These are phyloP conservation scores for Neonectria ditissima DNA, from an alignment of 2,329 filamentous ascomycete genomes.

Conservation along the genomic window DNA sequence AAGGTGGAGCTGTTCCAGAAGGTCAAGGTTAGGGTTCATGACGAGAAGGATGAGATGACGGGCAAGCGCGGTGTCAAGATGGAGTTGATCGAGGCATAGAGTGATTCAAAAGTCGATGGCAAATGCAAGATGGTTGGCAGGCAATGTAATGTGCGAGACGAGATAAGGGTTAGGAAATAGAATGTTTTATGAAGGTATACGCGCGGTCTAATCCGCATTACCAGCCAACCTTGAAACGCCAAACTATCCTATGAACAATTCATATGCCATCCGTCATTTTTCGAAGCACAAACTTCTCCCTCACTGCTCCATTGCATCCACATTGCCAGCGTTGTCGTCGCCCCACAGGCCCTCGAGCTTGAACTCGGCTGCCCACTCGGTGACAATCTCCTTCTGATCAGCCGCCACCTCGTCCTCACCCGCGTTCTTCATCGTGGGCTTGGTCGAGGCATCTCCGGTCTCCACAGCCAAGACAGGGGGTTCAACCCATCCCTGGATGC, in stretches of 20 bases:
- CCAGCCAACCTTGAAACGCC: conserved; percentile 50
- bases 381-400: conserved; percentile 88
- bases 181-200: conserved; percentile 45
- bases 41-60: conserved; percentile 94
- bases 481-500: conserved; percentile 92
- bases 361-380: conserved; percentile 94
- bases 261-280: conserved; percentile 45
- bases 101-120: background rate
- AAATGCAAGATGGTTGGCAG: conserved; percentile 26
- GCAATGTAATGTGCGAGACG: conserved; percentile 27
- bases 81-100: conserved; percentile 64
- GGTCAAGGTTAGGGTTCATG: conserved; percentile 87
- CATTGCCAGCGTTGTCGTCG: conserved; percentile 57
- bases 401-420: conserved; percentile 61
- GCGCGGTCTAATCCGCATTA: conserved; percentile 45
- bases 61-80: conserved; percentile 93
- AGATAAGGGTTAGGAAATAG: conserved; percentile 39
- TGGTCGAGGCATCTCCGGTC: conserved; percentile 45
- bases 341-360: conserved; percentile 94
- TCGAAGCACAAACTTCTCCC: conserved; percentile 26
- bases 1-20: conserved; percentile 90
- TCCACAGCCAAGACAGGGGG: conserved; percentile 75
- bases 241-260: conserved; percentile 47
- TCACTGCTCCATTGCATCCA: conserved; percentile 66
- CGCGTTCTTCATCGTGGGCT: conserved; percentile 52